Evolutionary conservation across 345 rosid species (phyloP).

Genomic region (Crucihimalaya himalaica): DNA sequence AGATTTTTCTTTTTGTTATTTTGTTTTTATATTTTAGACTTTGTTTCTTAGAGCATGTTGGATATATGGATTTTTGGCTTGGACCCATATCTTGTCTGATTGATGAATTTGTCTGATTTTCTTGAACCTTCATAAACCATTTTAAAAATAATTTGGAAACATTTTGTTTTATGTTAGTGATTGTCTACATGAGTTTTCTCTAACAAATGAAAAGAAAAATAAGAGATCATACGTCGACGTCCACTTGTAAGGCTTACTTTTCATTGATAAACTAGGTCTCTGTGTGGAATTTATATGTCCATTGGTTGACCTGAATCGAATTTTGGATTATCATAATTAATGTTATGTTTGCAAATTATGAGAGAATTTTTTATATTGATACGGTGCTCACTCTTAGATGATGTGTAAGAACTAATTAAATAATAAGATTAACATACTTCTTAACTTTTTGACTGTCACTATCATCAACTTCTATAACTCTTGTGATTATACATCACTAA

Average conservation of each 20-base stretch:
- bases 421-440: constrained; percentile 17
- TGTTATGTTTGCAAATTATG: not conserved
- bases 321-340: not conserved
- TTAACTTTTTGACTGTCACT: constrained; percentile 24
- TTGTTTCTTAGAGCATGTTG: constrained; percentile 42
- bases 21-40: constrained; percentile 40
- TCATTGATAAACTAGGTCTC: not conserved
- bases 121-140: constrained; percentile 33
- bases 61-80: constrained; percentile 29
- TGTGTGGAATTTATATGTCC: not conserved
- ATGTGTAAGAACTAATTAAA: constrained; percentile 18
- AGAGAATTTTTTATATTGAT: not conserved
- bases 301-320: not conserved
- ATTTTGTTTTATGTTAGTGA: not conserved
- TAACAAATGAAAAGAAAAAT: not conserved
- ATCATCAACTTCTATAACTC: constrained; percentile 34
- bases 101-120: constrained; percentile 43
- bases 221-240: constrained; percentile 17
- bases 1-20: constrained; percentile 44
- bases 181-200: constrained; percentile 10
- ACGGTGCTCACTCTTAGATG: constrained; percentile 10
- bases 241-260: constrained; percentile 12
- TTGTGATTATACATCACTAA: constrained; percentile 36
- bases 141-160: not conserved
- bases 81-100: constrained; percentile 44